These are phyloP conservation scores for Pseudogymnoascus sp. DNA, from an alignment of 2,329 filamentous ascomycete genomes.

Conservation along the genomic window DNA sequence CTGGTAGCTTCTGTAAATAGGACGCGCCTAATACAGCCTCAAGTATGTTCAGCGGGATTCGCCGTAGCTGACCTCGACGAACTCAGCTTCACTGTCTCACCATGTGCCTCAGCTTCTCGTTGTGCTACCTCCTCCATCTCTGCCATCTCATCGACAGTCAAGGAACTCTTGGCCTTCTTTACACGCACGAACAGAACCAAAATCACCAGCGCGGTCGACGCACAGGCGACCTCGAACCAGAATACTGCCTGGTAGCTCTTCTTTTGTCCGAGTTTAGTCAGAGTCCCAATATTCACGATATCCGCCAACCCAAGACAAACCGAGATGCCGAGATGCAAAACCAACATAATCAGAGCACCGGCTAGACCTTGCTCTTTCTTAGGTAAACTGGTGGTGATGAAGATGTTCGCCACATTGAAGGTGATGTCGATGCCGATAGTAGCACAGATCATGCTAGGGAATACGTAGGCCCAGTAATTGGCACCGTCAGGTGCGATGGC, in stretches of 20 bases:
- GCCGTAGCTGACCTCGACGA: neutral
- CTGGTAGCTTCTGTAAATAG: neutral
- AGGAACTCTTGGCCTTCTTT: slow-evolving; percentile 46
- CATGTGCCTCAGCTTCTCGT: neutral
- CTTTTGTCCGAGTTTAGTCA: slow-evolving; percentile 32
- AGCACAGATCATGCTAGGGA: slow-evolving; percentile 60
- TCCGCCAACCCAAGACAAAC: slow-evolving; percentile 66
- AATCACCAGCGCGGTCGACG: slow-evolving; percentile 43
- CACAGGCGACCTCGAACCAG: slow-evolving; percentile 56
- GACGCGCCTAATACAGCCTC: neutral
- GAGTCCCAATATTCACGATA: slow-evolving; percentile 44
- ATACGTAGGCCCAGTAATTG: slow-evolving; percentile 61
- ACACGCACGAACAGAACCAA: slow-evolving; percentile 47
- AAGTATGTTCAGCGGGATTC: neutral
- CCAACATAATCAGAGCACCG: slow-evolving; percentile 62
- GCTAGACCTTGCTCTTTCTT: slow-evolving; percentile 62
- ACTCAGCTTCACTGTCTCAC: neutral
- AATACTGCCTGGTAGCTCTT: slow-evolving; percentile 59
- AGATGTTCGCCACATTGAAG: slow-evolving; percentile 69
- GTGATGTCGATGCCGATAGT: slow-evolving; percentile 71
- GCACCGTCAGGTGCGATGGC: slow-evolving; percentile 40
- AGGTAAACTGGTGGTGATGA: slow-evolving; percentile 67
- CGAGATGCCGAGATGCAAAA: slow-evolving; percentile 66
- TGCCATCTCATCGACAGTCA: slow-evolving; percentile 50
- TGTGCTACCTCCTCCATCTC: slow-evolving; percentile 18